Base-by-base conservation (phyloP, 2,329 filamentous ascomycete species). In the Aphanoascus verrucosus region DNA sequence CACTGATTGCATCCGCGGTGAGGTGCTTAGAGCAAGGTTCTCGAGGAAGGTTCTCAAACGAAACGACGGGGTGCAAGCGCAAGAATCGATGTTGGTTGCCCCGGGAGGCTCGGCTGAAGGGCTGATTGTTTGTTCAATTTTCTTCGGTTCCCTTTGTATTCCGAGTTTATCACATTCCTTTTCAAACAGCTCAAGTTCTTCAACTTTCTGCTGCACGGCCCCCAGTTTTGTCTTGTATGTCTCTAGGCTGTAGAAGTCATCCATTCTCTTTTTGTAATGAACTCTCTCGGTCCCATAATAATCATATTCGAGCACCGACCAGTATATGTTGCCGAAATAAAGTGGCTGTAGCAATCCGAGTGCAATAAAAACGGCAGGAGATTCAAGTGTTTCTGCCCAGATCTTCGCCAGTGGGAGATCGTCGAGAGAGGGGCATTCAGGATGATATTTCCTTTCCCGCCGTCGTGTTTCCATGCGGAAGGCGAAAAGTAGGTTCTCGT, bases 321-420 rank as follows among this genome's bases (percentile, higher is more conserved):
- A 56, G 45, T 41, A 53, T 5, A 53, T 6, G 40, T 53, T 53
- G 2, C 51, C 51, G 48, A 48, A 53, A 15, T 42, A 48, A 34
- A 34, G 43, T 17, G 51, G 51, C 23, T 42, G 43, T 5, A 34
- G 14, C 35, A 53, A n/a, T 23, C 43, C 51, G 20, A 14, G 51
- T 4, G 17, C 37, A n/a, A 53, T 48, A 7, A 53, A 49, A 38
- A 34, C 1, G 14, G 32, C 38, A 9, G 14, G 15, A 35, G 37
- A 40, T 3, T 14, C 2, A 15, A 19, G 5, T 3, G 1, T 31
- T 3, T 32, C 2, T 9, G 2, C 35, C 49, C 49, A 51, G 12
- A 51, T 2, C 15, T 51, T 43, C 12, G 48, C 8, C 20, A 50
- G 23, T 19, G 28, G 48, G n/a, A 50, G 48, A 5, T 49, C 34